phyloP scores from a whole-genome alignment of 176 grass and related monocot species.

The Aegilops sharonensis region DNA sequence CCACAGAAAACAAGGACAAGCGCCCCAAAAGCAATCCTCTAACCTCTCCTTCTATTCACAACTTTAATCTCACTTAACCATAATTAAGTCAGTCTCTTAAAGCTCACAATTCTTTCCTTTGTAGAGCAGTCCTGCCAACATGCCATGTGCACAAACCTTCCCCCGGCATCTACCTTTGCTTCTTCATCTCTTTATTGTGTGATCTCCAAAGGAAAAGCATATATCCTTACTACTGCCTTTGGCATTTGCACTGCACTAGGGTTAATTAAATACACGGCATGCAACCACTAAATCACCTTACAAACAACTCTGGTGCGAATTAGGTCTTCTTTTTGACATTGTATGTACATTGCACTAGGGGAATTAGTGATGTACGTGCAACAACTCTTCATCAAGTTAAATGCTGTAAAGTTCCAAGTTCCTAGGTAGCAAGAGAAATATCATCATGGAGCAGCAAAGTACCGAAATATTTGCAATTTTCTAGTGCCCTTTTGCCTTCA shows the following conservation, averaged over 20 bases:
- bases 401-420: not conserved
- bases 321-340: not conserved
- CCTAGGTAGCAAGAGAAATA: not conserved
- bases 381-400: not conserved
- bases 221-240: constrained; percentile 14
- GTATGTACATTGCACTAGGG: not conserved
- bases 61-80: constrained; percentile 14
- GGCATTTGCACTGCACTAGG: not conserved
- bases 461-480: not conserved
- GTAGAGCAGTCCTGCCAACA: constrained; percentile 47
- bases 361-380: not conserved
- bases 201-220: constrained; percentile 51
- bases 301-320: constrained; percentile 11
- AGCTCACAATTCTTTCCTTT: constrained; percentile 46
- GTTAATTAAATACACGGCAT: not conserved
- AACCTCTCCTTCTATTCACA: constrained; percentile 4
- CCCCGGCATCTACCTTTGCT: constrained; percentile 34
- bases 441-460: not conserved
- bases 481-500: not conserved
- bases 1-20: constrained; percentile 17
- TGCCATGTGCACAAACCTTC: constrained; percentile 58
- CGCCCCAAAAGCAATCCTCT: constrained; percentile 29
- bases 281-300: constrained; percentile 9
- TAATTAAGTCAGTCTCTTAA: constrained; percentile 23
- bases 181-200: constrained; percentile 42